A percentile compares a stretch with the other conserved stretches of the same genome.
These are phyloP conservation scores for Colletotrichum simmondsii DNA, from an alignment of 2,329 filamentous ascomycete species.

Conservation along the genomic window DNA sequence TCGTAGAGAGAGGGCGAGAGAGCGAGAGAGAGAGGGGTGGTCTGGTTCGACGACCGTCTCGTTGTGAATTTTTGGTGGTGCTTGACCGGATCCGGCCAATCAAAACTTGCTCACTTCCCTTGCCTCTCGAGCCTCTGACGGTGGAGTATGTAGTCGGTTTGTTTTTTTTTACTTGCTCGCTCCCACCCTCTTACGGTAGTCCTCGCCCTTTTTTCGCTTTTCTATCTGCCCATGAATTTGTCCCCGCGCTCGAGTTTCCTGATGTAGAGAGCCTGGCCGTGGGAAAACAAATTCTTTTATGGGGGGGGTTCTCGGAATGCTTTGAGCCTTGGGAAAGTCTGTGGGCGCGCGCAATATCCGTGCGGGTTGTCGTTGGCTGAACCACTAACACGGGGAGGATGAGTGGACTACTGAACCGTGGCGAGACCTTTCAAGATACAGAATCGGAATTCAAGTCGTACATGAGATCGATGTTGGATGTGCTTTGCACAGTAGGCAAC, in stretches of 20 bases:
- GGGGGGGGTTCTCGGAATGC: background rate
- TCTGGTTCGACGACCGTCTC: constrained; percentile 32
- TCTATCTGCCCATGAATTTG: no score
- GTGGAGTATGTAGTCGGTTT: constrained; percentile 19
- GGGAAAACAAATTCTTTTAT: background rate
- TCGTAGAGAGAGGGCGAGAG: no score
- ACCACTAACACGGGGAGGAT: constrained; percentile 7
- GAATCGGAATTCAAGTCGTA: background rate
- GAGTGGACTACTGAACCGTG: background rate
- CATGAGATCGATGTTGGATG: background rate
- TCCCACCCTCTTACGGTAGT: constrained; percentile 28
- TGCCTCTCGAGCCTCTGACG: constrained; percentile 32
- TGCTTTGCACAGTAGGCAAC: background rate
- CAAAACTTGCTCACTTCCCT: constrained; percentile 56
- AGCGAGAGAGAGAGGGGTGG: constrained; percentile 4
- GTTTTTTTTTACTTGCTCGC: constrained; percentile 11
- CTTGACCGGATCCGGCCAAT: constrained; percentile 46
- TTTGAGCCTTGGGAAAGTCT: background rate
- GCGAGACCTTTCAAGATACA: background rate
- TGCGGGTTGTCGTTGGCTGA: background rate
- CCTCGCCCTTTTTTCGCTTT: no score
- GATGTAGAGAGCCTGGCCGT: constrained; percentile 9
- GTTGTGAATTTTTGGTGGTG: constrained; percentile 28
- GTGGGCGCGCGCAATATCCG: constrained; percentile 7
- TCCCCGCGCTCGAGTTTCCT: constrained; percentile 20